These are phyloP conservation scores for Phytophthora fragariaefolia DNA, from an alignment of 352 stramenopile genomes.

Conservation along the genomic window DNA sequence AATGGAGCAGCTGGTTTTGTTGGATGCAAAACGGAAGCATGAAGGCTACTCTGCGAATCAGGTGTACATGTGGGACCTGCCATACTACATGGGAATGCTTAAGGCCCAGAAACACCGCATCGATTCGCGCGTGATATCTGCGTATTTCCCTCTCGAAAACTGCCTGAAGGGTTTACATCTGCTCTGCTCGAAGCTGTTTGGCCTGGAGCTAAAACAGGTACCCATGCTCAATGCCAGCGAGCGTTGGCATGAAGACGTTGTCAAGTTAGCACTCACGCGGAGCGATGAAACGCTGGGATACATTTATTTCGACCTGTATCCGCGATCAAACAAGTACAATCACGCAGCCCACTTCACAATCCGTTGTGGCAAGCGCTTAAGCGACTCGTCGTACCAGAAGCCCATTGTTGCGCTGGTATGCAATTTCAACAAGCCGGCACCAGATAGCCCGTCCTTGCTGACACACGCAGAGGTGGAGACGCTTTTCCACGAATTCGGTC, in stretches of 20 bases:
- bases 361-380: slow-evolving; percentile 88
- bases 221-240: slow-evolving; percentile 81
- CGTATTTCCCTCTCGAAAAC: slow-evolving; percentile 93
- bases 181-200: slow-evolving; percentile 92
- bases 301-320: slow-evolving; percentile 97
- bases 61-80: slow-evolving; percentile 95
- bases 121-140: slow-evolving; percentile 79
- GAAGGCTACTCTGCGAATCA: slow-evolving; percentile 50
- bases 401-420: slow-evolving; percentile 95
- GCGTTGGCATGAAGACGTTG: slow-evolving; percentile 88
- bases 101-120: slow-evolving; percentile 77
- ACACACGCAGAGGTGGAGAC: slow-evolving; percentile 97
- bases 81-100: slow-evolving; percentile 93
- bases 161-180: slow-evolving; percentile 92
- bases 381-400: slow-evolving; percentile 85
- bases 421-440: slow-evolving; percentile 87
- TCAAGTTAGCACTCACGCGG: slow-evolving; percentile 90
- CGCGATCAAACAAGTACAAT: slow-evolving; percentile 86
- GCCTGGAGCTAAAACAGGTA: slow-evolving; percentile 85
- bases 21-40: slow-evolving; percentile 66
- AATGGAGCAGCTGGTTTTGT: slow-evolving; percentile 62
- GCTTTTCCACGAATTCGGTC: slow-evolving; percentile 98
- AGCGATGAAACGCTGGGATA: slow-evolving; percentile 76
- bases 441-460: slow-evolving; percentile 71
- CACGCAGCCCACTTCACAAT: slow-evolving; percentile 97